Evolutionary conservation across 176 grass and related monocot genomes (phyloP).

Genomic region (Lolium rigidum): DNA sequence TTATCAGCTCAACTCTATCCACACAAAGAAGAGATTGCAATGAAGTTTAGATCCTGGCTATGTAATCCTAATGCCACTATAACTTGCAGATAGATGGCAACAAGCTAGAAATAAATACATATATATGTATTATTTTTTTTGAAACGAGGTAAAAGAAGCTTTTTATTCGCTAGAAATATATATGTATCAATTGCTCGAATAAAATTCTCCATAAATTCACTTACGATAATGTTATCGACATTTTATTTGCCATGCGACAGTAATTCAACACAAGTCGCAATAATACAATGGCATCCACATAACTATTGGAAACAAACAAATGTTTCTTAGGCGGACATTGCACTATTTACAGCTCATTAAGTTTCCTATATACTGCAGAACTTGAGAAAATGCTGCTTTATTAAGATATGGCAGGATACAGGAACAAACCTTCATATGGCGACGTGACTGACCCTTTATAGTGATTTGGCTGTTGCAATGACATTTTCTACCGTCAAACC

Average conservation of each 20-base stretch:
- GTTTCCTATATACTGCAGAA: background rate
- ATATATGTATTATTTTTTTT: too few relatives aligned
- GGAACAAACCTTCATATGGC: background rate
- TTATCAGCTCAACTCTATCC: background rate
- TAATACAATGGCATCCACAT: background rate
- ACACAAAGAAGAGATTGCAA: background rate
- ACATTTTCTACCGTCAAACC: conserved; percentile 60
- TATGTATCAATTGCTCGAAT: background rate
- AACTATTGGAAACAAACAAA: too few relatives aligned
- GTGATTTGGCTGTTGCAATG: conserved; percentile 40
- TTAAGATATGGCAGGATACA: background rate
- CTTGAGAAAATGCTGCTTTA: background rate
- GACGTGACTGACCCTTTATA: conserved; percentile 4
- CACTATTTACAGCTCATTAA: background rate
- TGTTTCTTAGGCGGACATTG: background rate
- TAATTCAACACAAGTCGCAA: background rate
- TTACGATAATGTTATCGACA: background rate
- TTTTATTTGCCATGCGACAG: conserved; percentile 19
- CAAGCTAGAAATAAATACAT: too few relatives aligned
- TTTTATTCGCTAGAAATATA: too few relatives aligned
- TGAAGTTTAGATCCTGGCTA: background rate
- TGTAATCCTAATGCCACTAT: background rate
- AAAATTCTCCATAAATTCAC: background rate
- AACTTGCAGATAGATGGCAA: background rate
- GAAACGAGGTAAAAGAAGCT: too few relatives aligned